Conservation (phyloP, 2,329 filamentous ascomycete species). For the Aspergillus novoparasiticus region DNA sequence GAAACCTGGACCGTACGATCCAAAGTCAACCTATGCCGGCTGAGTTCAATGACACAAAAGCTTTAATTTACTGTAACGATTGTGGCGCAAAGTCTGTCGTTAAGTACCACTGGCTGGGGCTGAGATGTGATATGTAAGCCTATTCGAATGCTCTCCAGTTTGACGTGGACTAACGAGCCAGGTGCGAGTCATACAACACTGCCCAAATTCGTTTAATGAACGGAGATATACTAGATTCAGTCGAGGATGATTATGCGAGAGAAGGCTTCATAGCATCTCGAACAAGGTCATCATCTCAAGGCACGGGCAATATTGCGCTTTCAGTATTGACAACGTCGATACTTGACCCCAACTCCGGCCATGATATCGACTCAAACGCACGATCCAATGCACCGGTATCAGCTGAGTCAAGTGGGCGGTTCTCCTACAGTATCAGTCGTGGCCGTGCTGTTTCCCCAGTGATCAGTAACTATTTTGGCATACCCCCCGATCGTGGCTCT, state of each 20-base stretch:
- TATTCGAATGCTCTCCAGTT: neutral
- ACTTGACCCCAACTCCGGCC: conserved; percentile 30
- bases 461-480: conserved; percentile 50
- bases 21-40: conserved; percentile 87
- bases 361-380: conserved; percentile 22
- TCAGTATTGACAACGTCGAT: conserved; percentile 28
- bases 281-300: conserved; percentile 31
- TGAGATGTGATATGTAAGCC: conserved; percentile 72
- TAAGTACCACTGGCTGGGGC: conserved; percentile 88
- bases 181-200: conserved; percentile 52
- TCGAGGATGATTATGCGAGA: conserved; percentile 30
- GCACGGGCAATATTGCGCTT: conserved; percentile 25
- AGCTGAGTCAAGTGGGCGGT: conserved; percentile 25
- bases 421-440: conserved; percentile 40
- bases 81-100: conserved; percentile 86
- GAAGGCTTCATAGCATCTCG: conserved; percentile 19
- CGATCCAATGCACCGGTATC: conserved; percentile 24
- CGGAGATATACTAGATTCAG: conserved; percentile 27
- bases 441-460: conserved; percentile 46
- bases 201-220: conserved; percentile 45
- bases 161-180: conserved; percentile 21
- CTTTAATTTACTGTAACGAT: conserved; percentile 90
- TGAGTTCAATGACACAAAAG: conserved; percentile 77
- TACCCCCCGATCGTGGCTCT: conserved; percentile 37
- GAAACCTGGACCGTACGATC: conserved; percentile 85